A percentile compares a stretch with the other conserved stretches of the same genome.
Conservation (phyloP, 768 basidiomycete genomes). For the Leccinum rimulosum region DNA sequence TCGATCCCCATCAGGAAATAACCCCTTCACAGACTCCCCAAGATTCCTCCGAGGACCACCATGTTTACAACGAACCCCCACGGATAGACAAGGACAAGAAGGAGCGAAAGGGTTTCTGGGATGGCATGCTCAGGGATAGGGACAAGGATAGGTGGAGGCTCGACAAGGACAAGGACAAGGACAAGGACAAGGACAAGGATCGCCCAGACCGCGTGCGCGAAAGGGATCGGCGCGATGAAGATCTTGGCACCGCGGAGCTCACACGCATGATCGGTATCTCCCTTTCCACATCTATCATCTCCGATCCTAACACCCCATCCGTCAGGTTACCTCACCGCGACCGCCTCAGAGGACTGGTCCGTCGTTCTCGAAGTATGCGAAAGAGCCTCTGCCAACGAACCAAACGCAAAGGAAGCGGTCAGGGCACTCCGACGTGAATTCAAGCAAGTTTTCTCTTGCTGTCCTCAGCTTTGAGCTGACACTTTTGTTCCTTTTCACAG, state of each 20-base stretch:
- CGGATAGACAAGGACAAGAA: slow-evolving; percentile 43
- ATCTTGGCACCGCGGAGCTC: slow-evolving; percentile 50
- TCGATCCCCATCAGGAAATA: slow-evolving; percentile 51
- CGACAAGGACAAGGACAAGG: slow-evolving; percentile 35
- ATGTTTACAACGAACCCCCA: slow-evolving; percentile 18
- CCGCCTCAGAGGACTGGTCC: slow-evolving; percentile 77
- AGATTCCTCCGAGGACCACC: slow-evolving; percentile 33
- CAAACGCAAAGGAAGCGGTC: slow-evolving; percentile 79
- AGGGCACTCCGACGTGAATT: slow-evolving; percentile 82
- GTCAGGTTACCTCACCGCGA: slow-evolving; percentile 70
- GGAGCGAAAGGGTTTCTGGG: slow-evolving; percentile 59
- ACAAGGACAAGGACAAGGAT: slow-evolving; percentile 30
- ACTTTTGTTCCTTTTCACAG: slow-evolving; percentile 32
- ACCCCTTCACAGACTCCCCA: slow-evolving; percentile 14
- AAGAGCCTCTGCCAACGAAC: slow-evolving; percentile 67
- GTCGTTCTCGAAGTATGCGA: slow-evolving; percentile 87
- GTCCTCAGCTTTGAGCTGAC: slow-evolving; percentile 2
- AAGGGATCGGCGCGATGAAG: slow-evolving; percentile 37
- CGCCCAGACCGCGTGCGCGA: slow-evolving; percentile 31
- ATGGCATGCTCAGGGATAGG: slow-evolving; percentile 34
- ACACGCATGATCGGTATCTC: slow-evolving; percentile 68
- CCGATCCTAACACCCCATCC: background rate
- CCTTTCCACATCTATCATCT: background rate
- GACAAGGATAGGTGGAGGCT: slow-evolving; percentile 33
- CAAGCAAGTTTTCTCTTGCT: slow-evolving; percentile 49